A percentile compares a stretch with the other conserved stretches of the same genome.
Evolutionary conservation across 306 rosid genomes (phyloP).

Genomic region (Trifolium repens): DNA sequence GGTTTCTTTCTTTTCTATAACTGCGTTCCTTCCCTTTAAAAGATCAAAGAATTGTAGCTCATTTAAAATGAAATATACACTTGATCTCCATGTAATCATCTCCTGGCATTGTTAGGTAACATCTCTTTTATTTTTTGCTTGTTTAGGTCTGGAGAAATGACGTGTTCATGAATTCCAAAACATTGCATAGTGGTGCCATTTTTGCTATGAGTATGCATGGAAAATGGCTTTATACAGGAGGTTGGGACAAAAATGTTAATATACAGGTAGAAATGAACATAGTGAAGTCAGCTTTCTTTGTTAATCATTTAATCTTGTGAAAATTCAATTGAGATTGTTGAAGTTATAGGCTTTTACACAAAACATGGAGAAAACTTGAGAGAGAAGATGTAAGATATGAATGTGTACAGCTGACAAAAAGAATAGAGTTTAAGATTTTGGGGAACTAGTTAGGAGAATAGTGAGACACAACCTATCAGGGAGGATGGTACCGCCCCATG

Average conservation of each 20-base stretch:
- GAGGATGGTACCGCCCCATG: neutral
- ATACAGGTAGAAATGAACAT: constrained; percentile 70
- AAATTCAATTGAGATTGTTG: constrained; percentile 13
- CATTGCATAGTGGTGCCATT: constrained; percentile 72
- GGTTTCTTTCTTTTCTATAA: constrained; percentile 56
- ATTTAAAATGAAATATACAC: constrained; percentile 32
- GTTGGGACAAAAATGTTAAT: constrained; percentile 79
- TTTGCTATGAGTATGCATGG: constrained; percentile 68
- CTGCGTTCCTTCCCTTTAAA: constrained; percentile 6
- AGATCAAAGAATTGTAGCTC: constrained; percentile 38
- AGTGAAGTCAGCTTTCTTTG: constrained; percentile 4
- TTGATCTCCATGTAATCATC: constrained; percentile 28
- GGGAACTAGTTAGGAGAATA: constrained; percentile 1
- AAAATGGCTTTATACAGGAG: constrained; percentile 80
- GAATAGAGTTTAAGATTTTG: neutral
- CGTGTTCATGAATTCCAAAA: constrained; percentile 57
- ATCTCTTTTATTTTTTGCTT: constrained; percentile 40
- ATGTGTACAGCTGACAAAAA: neutral
- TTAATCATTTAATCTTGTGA: constrained; percentile 18
- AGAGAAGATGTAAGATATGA: neutral
- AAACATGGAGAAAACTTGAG: neutral
- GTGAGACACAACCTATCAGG: neutral
- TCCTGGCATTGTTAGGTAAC: constrained; percentile 28
- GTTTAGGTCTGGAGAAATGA: constrained; percentile 88
- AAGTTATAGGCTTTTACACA: constrained; percentile 1